Evolutionary conservation across 164 flowering plant genomes (phyloP), one percentile per base, ranked within the genome.

Genomic region (Vitis riparia): DNA sequence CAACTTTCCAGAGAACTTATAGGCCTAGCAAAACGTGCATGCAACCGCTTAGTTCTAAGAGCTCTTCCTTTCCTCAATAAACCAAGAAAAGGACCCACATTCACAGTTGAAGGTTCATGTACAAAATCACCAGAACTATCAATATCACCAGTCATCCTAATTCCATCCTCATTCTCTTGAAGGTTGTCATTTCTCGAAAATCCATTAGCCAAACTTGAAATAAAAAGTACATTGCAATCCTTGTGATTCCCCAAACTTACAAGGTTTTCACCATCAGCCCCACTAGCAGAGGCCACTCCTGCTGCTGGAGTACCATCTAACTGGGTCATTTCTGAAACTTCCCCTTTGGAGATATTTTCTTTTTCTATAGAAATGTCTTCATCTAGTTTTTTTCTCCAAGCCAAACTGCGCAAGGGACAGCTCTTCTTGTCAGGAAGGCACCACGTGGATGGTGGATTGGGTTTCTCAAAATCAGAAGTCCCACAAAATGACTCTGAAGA

Each of bases 1-100:
- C 98, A 93, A 76, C 95, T 87, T 61, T 90, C 95, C 14, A 89
- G 50, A 51, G 93, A 86, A 68, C 52, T 88, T 51, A 74, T 48
- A 19, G 95, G 98, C 67, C 81, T 84, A 67, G 75, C 44, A 55
- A 70, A 53, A 71, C 69, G 72, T 23, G 69, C 50, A 48, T 67
- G 68, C 58, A 74, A 50, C 51, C 58, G 55, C 63, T 72, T 80
- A 76, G 79, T 75, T 65, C 84, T 84, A 67, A 84, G 74, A 65
- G 77, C 65, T 51, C 73, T 83, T 66, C 48, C 64, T 5, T 60
- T 75, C 75, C 75, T 80, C 17, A 48, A 11, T 53, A 68, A 69
- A n/a, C 68, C 63, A 69, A 68, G 67, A 63, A 71, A 63, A 62
- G 73, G 50, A 30, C 62, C 73, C 48, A 72, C 56, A 57, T 75